Conservation (phyloP, 768 basidiomycete genomes). For the Hirschioporus abietinus region DNA sequence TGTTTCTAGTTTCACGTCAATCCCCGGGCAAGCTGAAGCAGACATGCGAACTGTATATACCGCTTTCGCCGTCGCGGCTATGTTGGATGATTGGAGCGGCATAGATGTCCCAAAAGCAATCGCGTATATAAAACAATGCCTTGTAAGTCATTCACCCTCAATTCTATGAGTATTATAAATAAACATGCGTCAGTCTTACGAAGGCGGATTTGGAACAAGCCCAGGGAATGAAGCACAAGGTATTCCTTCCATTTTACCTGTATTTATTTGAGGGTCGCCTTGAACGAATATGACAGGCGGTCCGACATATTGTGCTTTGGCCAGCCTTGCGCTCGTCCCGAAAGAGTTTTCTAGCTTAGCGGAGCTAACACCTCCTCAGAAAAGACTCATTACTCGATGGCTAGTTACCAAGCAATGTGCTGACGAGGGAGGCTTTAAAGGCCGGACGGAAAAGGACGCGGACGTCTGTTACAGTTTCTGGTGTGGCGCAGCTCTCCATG, state of each 20-base stretch:
- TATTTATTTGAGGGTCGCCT: background rate
- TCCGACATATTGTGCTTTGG: constrained; percentile 88
- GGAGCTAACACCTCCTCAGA: constrained; percentile 32
- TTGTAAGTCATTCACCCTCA: constrained; percentile 42
- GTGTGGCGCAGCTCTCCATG: constrained; percentile 78
- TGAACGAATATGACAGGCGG: constrained; percentile 53
- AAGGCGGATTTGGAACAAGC: constrained; percentile 87
- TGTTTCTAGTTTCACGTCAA: constrained; percentile 58
- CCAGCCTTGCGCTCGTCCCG: constrained; percentile 53
- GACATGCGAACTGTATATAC: constrained; percentile 85
- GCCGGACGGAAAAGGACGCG: constrained; percentile 79
- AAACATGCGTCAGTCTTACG: constrained; percentile 59
- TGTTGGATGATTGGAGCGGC: constrained; percentile 78
- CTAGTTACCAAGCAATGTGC: constrained; percentile 64
- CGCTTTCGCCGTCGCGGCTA: constrained; percentile 74
- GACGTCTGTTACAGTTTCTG: constrained; percentile 98
- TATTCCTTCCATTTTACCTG: constrained; percentile 23
- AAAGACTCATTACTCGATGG: constrained; percentile 65
- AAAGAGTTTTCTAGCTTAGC: constrained; percentile 19
- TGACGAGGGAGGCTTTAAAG: constrained; percentile 73
- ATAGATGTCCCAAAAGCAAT: constrained; percentile 58
- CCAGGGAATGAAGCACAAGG: constrained; percentile 84
- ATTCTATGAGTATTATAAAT: constrained; percentile 9
- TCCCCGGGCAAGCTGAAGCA: constrained; percentile 62
- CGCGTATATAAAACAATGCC: constrained; percentile 62